Conservation (phyloP, 805 yeast genomes). For the Candida taoyuanica region DNA sequence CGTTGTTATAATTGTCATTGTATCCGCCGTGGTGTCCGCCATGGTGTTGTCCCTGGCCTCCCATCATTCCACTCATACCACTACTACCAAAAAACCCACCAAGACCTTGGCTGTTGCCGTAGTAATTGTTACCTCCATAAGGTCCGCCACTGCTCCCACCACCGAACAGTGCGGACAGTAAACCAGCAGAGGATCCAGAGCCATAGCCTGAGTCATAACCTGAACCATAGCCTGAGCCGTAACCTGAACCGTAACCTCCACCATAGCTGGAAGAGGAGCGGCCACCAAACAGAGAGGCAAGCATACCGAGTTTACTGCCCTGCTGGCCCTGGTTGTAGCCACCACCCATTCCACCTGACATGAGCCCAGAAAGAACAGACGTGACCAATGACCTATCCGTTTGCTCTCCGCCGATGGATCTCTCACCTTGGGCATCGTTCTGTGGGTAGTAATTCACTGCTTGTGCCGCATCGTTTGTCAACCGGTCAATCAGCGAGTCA, state of each 20-base stretch:
- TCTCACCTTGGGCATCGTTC: constrained; percentile 17
- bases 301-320: constrained; percentile 8
- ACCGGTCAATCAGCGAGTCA: constrained; percentile 18
- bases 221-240: neutral
- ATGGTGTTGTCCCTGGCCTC: neutral
- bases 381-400: constrained; percentile 22
- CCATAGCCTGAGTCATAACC: neutral
- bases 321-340: constrained; percentile 11
- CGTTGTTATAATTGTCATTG: constrained; percentile 1
- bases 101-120: no score
- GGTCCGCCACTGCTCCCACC: neutral
- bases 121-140: neutral
- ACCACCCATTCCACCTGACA: constrained; percentile 20
- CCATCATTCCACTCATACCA: constrained; percentile 6
- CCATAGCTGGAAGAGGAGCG: neutral
- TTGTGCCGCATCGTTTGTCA: constrained; percentile 22
- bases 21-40: neutral
- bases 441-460: constrained; percentile 9
- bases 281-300: constrained; percentile 9
- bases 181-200: neutral
- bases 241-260: neutral
- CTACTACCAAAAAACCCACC: constrained; percentile 1
- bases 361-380: constrained; percentile 19
- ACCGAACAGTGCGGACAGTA: neutral
- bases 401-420: constrained; percentile 17